A percentile compares a stretch with the other conserved stretches of the same genome.
phyloP scores from a whole-genome alignment of 495 filamentous ascomycete genomes.

The Aspergillus funiculosus region DNA sequence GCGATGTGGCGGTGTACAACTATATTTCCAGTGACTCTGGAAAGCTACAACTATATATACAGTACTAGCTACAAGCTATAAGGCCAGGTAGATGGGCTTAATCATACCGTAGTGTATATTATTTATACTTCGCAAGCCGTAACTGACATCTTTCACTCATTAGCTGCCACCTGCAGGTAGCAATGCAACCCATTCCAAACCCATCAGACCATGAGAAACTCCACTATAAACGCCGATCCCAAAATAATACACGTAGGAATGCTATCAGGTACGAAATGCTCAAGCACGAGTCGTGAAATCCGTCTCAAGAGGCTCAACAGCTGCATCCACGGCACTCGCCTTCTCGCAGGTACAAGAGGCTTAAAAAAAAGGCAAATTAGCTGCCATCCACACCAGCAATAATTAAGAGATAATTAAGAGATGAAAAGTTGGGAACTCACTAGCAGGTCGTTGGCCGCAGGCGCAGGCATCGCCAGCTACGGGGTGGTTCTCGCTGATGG shows the following conservation, averaged over 20 bases:
- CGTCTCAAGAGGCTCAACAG: slow-evolving; percentile 52
- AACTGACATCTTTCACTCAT: too few relatives aligned
- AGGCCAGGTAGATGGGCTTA: too few relatives aligned
- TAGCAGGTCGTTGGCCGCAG: slow-evolving; percentile 68
- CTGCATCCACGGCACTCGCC: slow-evolving; percentile 47
- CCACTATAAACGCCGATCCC: too few relatives aligned
- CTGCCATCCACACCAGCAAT: background rate
- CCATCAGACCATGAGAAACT: too few relatives aligned
- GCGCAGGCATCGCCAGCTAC: slow-evolving; percentile 57
- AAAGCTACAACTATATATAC: background rate
- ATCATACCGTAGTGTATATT: too few relatives aligned
- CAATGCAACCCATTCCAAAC: too few relatives aligned
- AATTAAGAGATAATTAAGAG: background rate
- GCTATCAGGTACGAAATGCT: too few relatives aligned
- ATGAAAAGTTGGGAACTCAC: slow-evolving; percentile 47
- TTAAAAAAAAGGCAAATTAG: slow-evolving; percentile 21
- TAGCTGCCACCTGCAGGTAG: too few relatives aligned
- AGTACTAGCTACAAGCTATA: too few relatives aligned
- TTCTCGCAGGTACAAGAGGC: slow-evolving; percentile 83
- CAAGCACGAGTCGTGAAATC: slow-evolving; percentile 66
- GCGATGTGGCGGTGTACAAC: slow-evolving; percentile 32
- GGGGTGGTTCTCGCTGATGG: slow-evolving; percentile 62
- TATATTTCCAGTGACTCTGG: background rate
- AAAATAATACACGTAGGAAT: too few relatives aligned
- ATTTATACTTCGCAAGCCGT: too few relatives aligned